A percentile compares a stretch with the other conserved stretches of the same genome.
Conservation (phyloP, 1,284 basidiomycete genomes). For the Austropuccinia psidii region DNA sequence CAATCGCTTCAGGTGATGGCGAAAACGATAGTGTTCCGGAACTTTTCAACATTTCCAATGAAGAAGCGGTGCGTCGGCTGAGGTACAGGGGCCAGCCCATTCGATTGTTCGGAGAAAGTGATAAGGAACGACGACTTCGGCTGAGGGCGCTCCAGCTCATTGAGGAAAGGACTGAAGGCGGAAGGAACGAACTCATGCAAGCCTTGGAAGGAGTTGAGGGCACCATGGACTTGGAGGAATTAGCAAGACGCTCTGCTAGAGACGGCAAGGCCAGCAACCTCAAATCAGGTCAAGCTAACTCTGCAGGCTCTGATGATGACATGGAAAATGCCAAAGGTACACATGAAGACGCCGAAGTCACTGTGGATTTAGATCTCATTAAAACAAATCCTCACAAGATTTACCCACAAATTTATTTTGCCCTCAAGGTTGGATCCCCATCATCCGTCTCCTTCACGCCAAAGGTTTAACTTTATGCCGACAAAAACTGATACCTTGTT, state of each 20-base stretch:
- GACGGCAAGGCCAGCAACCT: conserved; percentile 39
- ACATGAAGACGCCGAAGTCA: conserved; percentile 53
- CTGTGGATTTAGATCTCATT: conserved; percentile 70
- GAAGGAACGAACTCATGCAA: conserved; percentile 88
- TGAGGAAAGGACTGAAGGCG: conserved; percentile 61
- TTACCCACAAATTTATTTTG: conserved; percentile 95
- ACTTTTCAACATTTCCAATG: conserved; percentile 83
- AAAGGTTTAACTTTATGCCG: background rate
- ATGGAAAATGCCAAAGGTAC: no score
- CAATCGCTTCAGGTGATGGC: background rate
- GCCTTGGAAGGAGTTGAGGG: conserved; percentile 85
- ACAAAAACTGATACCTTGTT: background rate
- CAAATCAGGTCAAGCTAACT: conserved; percentile 39
- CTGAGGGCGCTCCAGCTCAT: conserved; percentile 87
- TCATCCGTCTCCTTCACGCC: background rate
- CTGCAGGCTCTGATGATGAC: conserved; percentile 37
- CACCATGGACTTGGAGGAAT: conserved; percentile 56
- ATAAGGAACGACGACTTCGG: conserved; percentile 82
- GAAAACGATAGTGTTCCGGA: conserved; percentile 46
- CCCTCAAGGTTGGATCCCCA: conserved; percentile 59
- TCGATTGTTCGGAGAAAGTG: conserved; percentile 85
- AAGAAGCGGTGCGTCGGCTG: conserved; percentile 80
- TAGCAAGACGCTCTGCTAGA: conserved; percentile 53
- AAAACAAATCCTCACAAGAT: conserved; percentile 91
- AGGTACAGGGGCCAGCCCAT: conserved; percentile 89